phyloP scores from a whole-genome alignment of 1,139 yeast species.

The Kodamaea anthophila region DNA sequence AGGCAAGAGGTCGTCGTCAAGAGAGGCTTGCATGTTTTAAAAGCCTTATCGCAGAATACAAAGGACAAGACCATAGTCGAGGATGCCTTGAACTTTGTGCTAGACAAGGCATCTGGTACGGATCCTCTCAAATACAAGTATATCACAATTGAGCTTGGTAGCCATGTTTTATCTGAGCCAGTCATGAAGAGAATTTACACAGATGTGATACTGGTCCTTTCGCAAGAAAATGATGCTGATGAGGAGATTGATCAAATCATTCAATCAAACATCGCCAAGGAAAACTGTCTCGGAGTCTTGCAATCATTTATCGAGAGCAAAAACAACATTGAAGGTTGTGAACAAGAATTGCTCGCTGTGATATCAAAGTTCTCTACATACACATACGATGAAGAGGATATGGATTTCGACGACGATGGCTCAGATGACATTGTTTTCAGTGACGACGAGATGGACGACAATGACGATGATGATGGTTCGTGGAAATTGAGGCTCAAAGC shows the following conservation, averaged over 20 bases:
- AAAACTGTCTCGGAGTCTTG: constrained; percentile 41
- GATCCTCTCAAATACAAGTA: constrained; percentile 9
- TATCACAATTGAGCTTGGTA: constrained; percentile 10
- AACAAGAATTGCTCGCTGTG: constrained; percentile 23
- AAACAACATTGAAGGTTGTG: constrained; percentile 6
- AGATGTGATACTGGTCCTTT: constrained; percentile 16
- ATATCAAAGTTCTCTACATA: constrained; percentile 59
- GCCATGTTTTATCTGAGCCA: constrained; percentile 6
- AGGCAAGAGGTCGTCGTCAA: constrained; percentile 47
- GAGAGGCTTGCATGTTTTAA: constrained; percentile 52
- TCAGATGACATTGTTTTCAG: constrained; percentile 25
- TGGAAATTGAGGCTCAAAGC: constrained; percentile 66
- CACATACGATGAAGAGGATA: constrained; percentile 42
- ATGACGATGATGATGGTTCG: constrained; percentile 49
- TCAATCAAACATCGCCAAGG: constrained; percentile 36
- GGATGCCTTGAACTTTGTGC: constrained; percentile 6
- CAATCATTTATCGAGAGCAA: constrained; percentile 21
- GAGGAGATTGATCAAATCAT: constrained; percentile 40
- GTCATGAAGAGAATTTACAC: constrained; percentile 9
- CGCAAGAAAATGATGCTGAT: constrained; percentile 33
- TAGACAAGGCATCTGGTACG: constrained; percentile 6
- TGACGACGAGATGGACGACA: constrained; percentile 35
- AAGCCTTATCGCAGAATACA: constrained; percentile 36
- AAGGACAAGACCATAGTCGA: constrained; percentile 11
- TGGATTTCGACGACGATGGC: constrained; percentile 25